Evolutionary conservation across 2,329 filamentous ascomycete genomes (phyloP).

Genomic region (Amphichorda felina): DNA sequence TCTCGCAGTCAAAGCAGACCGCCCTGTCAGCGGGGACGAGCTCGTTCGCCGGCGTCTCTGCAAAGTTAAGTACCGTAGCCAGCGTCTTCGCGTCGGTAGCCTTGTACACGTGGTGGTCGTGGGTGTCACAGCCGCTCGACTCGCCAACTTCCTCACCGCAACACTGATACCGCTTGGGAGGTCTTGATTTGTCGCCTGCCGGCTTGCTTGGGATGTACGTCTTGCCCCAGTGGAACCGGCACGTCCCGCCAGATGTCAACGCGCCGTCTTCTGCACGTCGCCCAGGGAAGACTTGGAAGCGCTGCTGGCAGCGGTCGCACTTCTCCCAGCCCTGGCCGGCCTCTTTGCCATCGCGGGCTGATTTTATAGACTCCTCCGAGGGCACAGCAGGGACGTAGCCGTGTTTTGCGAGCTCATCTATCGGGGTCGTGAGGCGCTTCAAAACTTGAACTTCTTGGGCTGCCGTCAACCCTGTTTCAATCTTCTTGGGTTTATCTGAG

Average conservation of each 20-base stretch:
- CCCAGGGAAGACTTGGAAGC: conserved; percentile 88
- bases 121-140: conserved; percentile 60
- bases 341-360: conserved; percentile 52
- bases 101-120: conserved; percentile 77
- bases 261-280: conserved; percentile 65
- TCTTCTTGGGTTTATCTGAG: conserved; percentile 22
- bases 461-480: conserved; percentile 58
- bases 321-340: conserved; percentile 68
- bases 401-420: conserved; percentile 49
- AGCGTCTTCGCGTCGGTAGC: conserved; percentile 64
- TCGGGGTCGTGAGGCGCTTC: conserved; percentile 48
- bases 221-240: conserved; percentile 72
- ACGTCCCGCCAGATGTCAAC: conserved; percentile 64
- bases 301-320: conserved; percentile 74
- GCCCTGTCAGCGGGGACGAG: conserved; percentile 40
- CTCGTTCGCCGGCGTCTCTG: conserved; percentile 59
- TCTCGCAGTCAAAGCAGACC: conserved; percentile 90
- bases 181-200: conserved; percentile 42
- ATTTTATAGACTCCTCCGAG: conserved; percentile 50
- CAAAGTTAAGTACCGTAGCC: conserved; percentile 68
- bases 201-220: conserved; percentile 45
- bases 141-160: conserved; percentile 67
- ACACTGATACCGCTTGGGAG: conserved; percentile 59
- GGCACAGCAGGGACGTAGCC: conserved; percentile 69
- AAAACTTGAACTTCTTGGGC: conserved; percentile 59